A percentile compares a stretch with the other conserved stretches of the same genome.
Evolutionary conservation across 192 early-diverging fungal genomes (phyloP).

Genomic region (Entomortierella chlamydospora): DNA sequence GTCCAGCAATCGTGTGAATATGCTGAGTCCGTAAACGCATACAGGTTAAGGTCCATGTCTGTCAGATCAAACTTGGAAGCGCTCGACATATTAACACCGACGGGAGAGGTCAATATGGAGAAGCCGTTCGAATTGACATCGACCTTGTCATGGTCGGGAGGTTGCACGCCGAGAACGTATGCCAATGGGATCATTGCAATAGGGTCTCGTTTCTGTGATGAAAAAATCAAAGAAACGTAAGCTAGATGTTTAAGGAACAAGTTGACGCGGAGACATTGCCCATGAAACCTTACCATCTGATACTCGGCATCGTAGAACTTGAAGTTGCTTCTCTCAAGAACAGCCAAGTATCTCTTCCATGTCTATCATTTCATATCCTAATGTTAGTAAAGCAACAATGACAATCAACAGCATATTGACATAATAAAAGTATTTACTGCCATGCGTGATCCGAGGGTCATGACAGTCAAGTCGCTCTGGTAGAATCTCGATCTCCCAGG

Average conservation of each 20-base stretch:
- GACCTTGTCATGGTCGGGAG: constrained; percentile 45
- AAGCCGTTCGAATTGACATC: constrained; percentile 35
- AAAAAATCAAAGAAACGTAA: neutral
- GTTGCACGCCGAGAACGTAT: constrained; percentile 21
- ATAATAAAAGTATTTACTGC: constrained; percentile 3
- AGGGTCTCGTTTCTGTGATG: constrained; percentile 38
- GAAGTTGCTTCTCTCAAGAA: constrained; percentile 28
- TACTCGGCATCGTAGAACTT: constrained; percentile 52
- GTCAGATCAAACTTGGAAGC: constrained; percentile 21
- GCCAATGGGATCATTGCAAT: constrained; percentile 27
- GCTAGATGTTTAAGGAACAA: neutral
- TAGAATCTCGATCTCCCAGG: constrained; percentile 40
- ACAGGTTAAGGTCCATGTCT: constrained; percentile 33
- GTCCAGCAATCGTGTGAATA: constrained; percentile 32
- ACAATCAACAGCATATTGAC: neutral
- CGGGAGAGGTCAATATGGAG: constrained; percentile 1
- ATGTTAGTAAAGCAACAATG: no score
- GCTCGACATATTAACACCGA: constrained; percentile 18
- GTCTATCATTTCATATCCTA: neutral
- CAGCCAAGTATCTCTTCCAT: constrained; percentile 50
- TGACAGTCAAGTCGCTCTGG: constrained; percentile 33
- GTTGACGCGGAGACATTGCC: neutral
- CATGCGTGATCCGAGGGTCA: constrained; percentile 35
- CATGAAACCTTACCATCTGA: constrained; percentile 19
- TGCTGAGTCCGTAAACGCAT: constrained; percentile 44